A percentile compares a stretch with the other conserved stretches of the same genome.
Evolutionary conservation across 345 rosid species (phyloP).

Genomic region (Streptanthus diversifolius): DNA sequence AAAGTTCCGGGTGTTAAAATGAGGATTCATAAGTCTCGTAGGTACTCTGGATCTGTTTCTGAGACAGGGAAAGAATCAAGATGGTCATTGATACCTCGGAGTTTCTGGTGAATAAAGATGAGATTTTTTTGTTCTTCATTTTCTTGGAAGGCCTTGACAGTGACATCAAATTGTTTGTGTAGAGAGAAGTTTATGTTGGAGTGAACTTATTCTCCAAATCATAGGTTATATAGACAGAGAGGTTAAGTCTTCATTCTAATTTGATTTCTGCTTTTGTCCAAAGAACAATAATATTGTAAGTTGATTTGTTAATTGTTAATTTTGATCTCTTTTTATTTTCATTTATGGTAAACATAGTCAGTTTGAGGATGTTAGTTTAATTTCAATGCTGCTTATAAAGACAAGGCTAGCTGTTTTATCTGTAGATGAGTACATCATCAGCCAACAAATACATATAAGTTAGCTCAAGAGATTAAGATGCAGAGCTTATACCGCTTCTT

Average conservation of each 20-base stretch:
- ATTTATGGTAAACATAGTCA: neutral
- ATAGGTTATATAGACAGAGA: constrained; percentile 17
- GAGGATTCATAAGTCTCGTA: constrained; percentile 61
- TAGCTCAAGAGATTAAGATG: neutral
- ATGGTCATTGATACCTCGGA: constrained; percentile 39
- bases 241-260: constrained; percentile 3
- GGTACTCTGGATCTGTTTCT: constrained; percentile 41
- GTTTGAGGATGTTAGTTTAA: neutral
- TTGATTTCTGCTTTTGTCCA: neutral
- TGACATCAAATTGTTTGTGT: constrained; percentile 21
- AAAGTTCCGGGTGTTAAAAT: constrained; percentile 62
- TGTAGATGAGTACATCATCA: neutral
- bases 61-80: constrained; percentile 23
- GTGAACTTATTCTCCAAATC: constrained; percentile 19
- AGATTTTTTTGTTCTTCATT: neutral
- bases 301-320: constrained; percentile 3
- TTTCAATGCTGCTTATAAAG: neutral
- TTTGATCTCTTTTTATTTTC: constrained; percentile 1
- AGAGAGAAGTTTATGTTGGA: constrained; percentile 22
- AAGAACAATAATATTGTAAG: constrained; percentile 18
- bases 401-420: neutral
- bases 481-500: neutral
- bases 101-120: constrained; percentile 50
- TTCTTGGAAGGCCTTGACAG: constrained; percentile 8
- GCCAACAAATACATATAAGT: neutral